Evolutionary conservation across 1,139 yeast species (phyloP).

Genomic region (Geotrichum citri-aurantii): DNA sequence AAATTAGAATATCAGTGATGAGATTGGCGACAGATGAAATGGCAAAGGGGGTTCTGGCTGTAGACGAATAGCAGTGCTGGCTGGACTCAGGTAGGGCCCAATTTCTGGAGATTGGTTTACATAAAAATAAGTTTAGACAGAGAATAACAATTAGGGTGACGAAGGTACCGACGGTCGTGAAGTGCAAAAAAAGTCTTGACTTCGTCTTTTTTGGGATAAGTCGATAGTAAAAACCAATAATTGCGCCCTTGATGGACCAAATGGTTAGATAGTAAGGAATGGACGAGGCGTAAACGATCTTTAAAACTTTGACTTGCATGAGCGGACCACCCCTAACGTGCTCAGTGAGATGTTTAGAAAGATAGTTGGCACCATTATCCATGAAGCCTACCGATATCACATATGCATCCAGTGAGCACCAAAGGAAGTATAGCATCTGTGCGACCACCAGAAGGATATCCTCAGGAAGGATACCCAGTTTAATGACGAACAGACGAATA

Average conservation of each 20-base stretch:
- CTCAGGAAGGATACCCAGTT: conserved; percentile 30
- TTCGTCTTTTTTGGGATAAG: conserved; percentile 28
- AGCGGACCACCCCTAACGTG: conserved; percentile 23
- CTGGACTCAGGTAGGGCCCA: conserved; percentile 26
- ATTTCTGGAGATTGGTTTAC: conserved; percentile 30
- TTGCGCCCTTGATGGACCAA: conserved; percentile 32
- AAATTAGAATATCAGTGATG: conserved; percentile 28
- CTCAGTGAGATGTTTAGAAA: conserved; percentile 21
- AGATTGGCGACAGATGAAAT: conserved; percentile 29
- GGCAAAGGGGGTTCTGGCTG: conserved; percentile 29
- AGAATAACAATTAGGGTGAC: conserved; percentile 24
- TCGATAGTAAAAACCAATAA: conserved; percentile 30
- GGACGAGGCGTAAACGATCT: conserved; percentile 30
- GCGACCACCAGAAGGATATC: conserved; percentile 28
- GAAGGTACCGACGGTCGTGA: conserved; percentile 21
- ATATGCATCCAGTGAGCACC: conserved; percentile 31
- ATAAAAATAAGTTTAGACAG: conserved; percentile 27
- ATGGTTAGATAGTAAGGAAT: conserved; percentile 30
- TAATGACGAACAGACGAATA: conserved; percentile 25
- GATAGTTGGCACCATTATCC: conserved; percentile 28
- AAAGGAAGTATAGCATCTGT: conserved; percentile 27
- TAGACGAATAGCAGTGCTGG: conserved; percentile 29
- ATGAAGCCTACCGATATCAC: conserved; percentile 29
- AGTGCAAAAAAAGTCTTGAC: conserved; percentile 25
- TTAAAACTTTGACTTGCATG: conserved; percentile 24